Percentiles rank a stretch among this genome's conserved stretches.
Conservation (phyloP, 176 grass and related monocot genomes). For the Triticum dicoccoides region DNA sequence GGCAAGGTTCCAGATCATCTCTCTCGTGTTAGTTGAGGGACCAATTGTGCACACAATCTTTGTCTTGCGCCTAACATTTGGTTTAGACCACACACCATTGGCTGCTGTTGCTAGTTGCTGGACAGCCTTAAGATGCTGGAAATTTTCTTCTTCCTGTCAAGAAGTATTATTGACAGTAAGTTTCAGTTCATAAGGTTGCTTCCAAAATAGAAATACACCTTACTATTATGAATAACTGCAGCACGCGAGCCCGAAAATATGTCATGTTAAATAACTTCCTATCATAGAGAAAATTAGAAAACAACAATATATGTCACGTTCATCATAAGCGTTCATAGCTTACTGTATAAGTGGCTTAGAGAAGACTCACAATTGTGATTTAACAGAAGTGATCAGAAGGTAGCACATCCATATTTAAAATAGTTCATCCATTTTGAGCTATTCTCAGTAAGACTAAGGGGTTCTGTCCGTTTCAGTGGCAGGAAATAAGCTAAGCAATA, state of each 20-base stretch:
- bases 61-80: constrained; percentile 88
- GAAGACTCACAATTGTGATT: not conserved
- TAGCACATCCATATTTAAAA: not conserved
- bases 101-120: constrained; percentile 54
- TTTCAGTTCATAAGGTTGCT: constrained; percentile 11
- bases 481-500: not conserved
- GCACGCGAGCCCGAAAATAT: not conserved
- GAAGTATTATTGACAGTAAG: constrained; percentile 15
- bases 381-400: constrained; percentile 5
- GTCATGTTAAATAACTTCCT: not conserved
- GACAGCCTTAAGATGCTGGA: constrained; percentile 81
- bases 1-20: constrained; percentile 93
- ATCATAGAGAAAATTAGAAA: not conserved
- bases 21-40: constrained; percentile 87
- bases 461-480: not conserved
- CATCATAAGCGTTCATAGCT: not conserved
- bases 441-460: not conserved
- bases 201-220: not conserved
- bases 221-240: not conserved
- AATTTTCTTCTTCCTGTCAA: constrained; percentile 71
- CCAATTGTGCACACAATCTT: constrained; percentile 99
- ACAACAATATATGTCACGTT: not conserved
- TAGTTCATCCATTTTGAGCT: not conserved
- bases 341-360: not conserved
- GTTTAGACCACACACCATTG: constrained; percentile 73